Evolutionary conservation across 208 protist species (phyloP).

Genomic region (Leishmania arabica): DNA sequence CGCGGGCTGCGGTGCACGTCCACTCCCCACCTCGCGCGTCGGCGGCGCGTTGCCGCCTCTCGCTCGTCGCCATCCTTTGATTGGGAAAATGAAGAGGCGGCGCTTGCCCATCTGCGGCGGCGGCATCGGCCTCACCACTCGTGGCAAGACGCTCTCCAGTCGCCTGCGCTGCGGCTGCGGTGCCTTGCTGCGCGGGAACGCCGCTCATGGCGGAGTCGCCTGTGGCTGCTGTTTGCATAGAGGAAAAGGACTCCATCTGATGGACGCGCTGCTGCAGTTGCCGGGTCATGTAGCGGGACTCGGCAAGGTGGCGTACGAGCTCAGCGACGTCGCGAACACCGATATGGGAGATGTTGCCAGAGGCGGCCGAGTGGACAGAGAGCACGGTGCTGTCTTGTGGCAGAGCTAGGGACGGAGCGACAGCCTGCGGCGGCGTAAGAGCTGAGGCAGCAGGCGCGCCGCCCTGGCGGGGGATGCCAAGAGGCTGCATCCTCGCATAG

Average conservation of each 20-base stretch:
- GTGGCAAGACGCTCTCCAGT: neutral
- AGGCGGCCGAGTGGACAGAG: neutral
- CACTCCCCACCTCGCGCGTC: neutral
- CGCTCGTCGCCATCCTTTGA: neutral
- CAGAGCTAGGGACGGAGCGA: neutral
- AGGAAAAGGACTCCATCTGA: constrained; percentile 11
- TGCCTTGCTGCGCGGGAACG: neutral
- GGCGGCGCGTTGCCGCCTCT: constrained; percentile 9
- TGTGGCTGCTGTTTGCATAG: neutral
- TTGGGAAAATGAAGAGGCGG: neutral
- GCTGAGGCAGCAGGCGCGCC: neutral
- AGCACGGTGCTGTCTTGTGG: neutral
- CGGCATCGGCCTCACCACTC: neutral
- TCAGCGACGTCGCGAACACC: constrained; percentile 57
- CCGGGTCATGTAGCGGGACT: constrained; percentile 49
- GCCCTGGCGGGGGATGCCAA: neutral
- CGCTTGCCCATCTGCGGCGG: neutral
- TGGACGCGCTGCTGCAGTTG: constrained; percentile 42
- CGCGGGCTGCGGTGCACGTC: neutral
- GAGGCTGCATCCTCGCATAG: neutral
- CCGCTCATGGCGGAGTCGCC: constrained; percentile 1
- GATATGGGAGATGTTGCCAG: constrained; percentile 16
- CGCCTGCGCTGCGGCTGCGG: neutral
- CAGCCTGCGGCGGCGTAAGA: neutral
- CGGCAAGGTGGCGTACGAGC: constrained; percentile 72